Base-by-base conservation (phyloP, 371 early-diverging fungal species). In the Phascolomyces articulosus region DNA sequence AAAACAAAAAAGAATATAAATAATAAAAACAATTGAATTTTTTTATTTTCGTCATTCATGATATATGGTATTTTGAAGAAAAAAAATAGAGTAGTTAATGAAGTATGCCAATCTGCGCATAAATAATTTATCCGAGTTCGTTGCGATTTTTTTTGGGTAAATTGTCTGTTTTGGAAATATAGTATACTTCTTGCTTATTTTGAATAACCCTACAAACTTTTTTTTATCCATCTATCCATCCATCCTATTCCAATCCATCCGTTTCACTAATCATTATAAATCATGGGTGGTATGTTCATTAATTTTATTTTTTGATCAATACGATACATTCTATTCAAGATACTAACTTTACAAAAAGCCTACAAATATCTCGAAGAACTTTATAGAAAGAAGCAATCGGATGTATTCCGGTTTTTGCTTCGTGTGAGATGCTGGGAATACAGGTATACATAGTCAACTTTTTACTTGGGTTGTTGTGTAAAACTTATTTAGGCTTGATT, bases 371-470 rank as follows among this genome's bases (percentile, higher is more conserved):
- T 99, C 71, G 95, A 95, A 87, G 97, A 97, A 87, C 91, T 99
- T 72, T 90, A 93, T 83, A 96, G 95, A 89, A 95, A 97, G 93
- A 99, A 98, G 90, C 98, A 99, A 87, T 93, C 93, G 63, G 99
- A 98, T 87, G 96, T 98, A 66, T 89, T 98, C 87, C 94, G 98
- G 78, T 99, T 98, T 90, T 90, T 99, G 72, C 90, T 95, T 70
- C 95, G 98, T 78, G 92, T 99, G 56, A 87, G 98, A 80, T 93
- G 95, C 88, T 99, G 98, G 97, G 99, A 99, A 86, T 98, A 93
- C 93, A 87, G 96, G 55, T 55, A 51, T 31, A 54, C 41, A 41
- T 40, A 44, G 4, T 9, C 38, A 38, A 38, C 38, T 9, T 38
- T 38, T 38, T 38, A 38, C 6, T 38, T 38, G 38, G 34, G 6